Base-by-base conservation (phyloP, 2,329 filamentous ascomycete species). In the Triangularia verruculosa region DNA sequence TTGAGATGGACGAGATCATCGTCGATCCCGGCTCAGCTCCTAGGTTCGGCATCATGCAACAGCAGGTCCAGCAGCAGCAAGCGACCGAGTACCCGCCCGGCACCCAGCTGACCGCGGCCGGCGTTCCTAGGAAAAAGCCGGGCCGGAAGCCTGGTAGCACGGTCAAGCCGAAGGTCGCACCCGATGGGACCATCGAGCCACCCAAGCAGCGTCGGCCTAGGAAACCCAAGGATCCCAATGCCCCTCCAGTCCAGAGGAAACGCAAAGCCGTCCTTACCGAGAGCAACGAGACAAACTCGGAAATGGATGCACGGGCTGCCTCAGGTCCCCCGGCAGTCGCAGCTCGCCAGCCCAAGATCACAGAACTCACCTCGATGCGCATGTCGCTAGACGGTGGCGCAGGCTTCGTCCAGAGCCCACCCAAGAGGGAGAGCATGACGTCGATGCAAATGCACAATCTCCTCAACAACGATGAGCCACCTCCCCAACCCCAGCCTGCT, bases 141-240 rank as follows among this genome's bases (percentile, higher is more conserved):
- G 86, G 86, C 22, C 82, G 86, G 57, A 89, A 89, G 72, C 85
- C 86, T 71, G 89, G 82, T 72, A 84, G 78, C 65, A 82, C 77
- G 4, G 65, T 71, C 43, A 73, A 71, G 59, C 70, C 70, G 32
- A 75, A 72, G 63, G 72, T 72, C 61, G 73, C 75, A 59, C 74
- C 77, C 64, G 77, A 71, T 8, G 68, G 64, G 63, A 72, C 74
- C 22, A 75, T 78, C 17, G 79, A 83, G 13, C 77, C 77, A 22
- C 74, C 79, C 69, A 85, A 86, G 72, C 77, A 76, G 60, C 82
- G 83, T 64, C 82, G 80, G 67, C 78, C 80, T 7, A 75, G 86
- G 62, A 88, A 88, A 70, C 80, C 84, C 24, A 82, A 79, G 67
- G 86, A 89, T 69, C 82, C 86, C 7, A 86, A 85, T 72, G 83